Evolutionary conservation across 2,329 filamentous ascomycete genomes (phyloP), one percentile per base, ranked within the genome.

Genomic region (Nemania abortiva): DNA sequence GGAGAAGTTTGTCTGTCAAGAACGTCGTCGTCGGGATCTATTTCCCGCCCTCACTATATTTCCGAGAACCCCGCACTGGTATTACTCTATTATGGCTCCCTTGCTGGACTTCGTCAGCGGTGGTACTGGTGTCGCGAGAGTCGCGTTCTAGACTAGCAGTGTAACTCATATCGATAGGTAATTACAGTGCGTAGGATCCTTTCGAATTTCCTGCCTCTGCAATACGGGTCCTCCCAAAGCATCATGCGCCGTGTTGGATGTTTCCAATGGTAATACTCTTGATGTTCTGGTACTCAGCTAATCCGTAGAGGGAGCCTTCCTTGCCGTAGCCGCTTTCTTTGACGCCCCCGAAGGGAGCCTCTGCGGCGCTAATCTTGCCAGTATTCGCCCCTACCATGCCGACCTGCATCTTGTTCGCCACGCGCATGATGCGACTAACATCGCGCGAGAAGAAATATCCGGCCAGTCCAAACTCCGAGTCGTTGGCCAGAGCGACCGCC

Each of bases 401-500:
- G 11, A 54, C 47, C 20, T 62, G 10, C 29, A 62, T 6, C 11
- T 54, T 42, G 3, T 45, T 4, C 1, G 47, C 29, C 6, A 62
- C 47, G 3, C 59, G 59, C 59, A 39, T 42, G 47, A 42, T 1
- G 3, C 80, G 77, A 7, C 20, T 42, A 10, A 66, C 50, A 59
- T 93, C 89, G 72, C 86, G 83, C 0, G 92, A 94, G 77, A 94
- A 96, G 1, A 96, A 86, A 0, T 92, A 88, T 2, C 88, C 86
- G 0, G 85, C 84, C 13, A 97, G 85, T 2, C 93, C 93, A 76
- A 95, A 95, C 59, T 94, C 0, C 91, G 34, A 93, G 74, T 95
- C 92, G 76, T 97, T 96, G 13, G 93, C 92, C 4, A 45, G 20
- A 3, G 31, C 47, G 13, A 67, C 24, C 1, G 49, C 65, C 58